These are phyloP conservation scores for Raphidocelis subcapitata DNA, from an alignment of 139 green algal species.

Conservation along the genomic window DNA sequence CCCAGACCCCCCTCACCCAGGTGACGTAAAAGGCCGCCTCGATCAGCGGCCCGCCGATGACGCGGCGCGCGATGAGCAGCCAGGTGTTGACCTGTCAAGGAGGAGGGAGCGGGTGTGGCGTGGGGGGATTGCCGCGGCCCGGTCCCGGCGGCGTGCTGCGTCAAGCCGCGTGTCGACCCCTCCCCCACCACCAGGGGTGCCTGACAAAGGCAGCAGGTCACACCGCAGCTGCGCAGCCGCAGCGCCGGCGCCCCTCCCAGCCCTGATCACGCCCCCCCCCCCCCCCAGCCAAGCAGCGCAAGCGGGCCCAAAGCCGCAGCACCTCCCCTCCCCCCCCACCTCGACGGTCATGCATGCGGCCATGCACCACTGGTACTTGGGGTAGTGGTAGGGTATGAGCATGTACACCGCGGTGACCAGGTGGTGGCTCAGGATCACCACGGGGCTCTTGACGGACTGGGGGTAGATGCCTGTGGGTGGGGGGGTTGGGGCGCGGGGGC, in stretches of 20 bases:
- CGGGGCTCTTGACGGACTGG: conserved; percentile 46
- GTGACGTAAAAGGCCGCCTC: conserved; percentile 46
- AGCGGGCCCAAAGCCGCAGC: too few species aligned
- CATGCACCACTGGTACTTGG: conserved; percentile 52
- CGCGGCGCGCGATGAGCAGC: conserved; percentile 56
- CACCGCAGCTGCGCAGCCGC: too few species aligned
- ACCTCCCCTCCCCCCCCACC: not conserved
- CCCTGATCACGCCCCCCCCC: too few species aligned
- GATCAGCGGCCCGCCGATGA: conserved; percentile 7
- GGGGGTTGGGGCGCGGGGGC: not conserved
- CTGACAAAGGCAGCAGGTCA: too few species aligned
- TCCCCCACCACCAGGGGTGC: too few species aligned
- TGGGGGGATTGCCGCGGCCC: not conserved
- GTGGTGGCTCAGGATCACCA: conserved; percentile 56
- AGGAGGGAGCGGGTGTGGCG: too few species aligned
- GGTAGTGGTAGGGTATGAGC: conserved; percentile 57
- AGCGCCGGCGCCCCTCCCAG: too few species aligned
- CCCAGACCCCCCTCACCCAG: conserved; percentile 43
- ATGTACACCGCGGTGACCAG: conserved; percentile 42
- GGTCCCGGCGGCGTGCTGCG: too few species aligned
- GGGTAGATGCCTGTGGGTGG: conserved; percentile 31
- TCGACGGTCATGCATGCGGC: conserved; percentile 44
- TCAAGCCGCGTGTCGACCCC: too few species aligned
- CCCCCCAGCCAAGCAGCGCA: too few species aligned
- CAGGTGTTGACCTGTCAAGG: conserved; percentile 46